Conservation (phyloP, 129 eudicot genomes). For the Saposhnikovia divaricata region DNA sequence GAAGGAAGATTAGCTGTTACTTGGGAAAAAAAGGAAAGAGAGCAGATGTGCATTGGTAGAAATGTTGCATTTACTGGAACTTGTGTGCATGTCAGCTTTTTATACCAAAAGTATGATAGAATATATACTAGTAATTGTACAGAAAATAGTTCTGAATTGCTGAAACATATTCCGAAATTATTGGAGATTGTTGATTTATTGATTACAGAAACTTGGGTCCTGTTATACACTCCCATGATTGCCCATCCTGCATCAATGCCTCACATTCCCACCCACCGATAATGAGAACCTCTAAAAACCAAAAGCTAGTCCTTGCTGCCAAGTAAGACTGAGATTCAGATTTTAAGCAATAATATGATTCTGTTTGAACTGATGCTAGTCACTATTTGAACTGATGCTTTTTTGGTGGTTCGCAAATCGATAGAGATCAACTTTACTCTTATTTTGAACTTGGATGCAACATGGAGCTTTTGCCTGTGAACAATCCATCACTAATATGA, state of each 20-base stretch:
- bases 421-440: not conserved
- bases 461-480: not conserved
- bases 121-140: too few relatives aligned
- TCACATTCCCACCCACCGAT: not conserved
- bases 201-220: too few relatives aligned
- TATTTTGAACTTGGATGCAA: not conserved
- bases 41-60: too few relatives aligned
- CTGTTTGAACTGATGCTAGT: too few relatives aligned
- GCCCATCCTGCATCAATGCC: not conserved
- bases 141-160: too few relatives aligned
- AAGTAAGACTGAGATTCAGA: not conserved
- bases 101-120: too few relatives aligned
- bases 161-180: too few relatives aligned
- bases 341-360: not conserved
- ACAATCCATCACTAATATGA: slow-evolving; percentile 5
- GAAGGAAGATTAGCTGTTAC: too few relatives aligned
- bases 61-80: too few relatives aligned
- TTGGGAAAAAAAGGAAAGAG: too few relatives aligned
- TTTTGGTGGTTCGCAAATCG: not conserved
- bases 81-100: too few relatives aligned
- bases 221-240: not conserved
- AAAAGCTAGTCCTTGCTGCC: not conserved
- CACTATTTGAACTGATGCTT: not conserved
- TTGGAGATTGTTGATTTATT: too few relatives aligned
- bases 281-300: not conserved